Evolutionary conservation across 169 alveolate genomes (phyloP).

Genomic region (Plasmodium falciparum): DNA sequence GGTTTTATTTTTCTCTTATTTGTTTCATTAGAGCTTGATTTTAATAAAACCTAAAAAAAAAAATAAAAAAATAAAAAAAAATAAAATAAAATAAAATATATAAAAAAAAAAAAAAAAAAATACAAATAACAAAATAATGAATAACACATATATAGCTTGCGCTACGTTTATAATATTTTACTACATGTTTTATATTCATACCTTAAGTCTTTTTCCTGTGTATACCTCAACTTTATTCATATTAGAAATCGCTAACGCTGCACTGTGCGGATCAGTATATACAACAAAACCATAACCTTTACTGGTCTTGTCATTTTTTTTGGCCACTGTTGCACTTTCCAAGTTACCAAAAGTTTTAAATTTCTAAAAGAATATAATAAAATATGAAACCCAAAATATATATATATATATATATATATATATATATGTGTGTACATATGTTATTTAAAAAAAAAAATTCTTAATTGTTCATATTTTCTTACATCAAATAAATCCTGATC

Average conservation of each 20-base stretch:
- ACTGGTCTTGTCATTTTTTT: conserved; percentile 74
- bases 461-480: background rate
- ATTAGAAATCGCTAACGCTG: conserved; percentile 89
- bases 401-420: conserved; percentile 1
- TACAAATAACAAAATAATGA: background rate
- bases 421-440: background rate
- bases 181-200: conserved; percentile 1
- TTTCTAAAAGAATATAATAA: conserved; percentile 15
- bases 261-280: conserved; percentile 90
- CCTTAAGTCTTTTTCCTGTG: conserved; percentile 70
- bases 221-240: conserved; percentile 82
- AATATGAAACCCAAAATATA: background rate
- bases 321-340: conserved; percentile 75
- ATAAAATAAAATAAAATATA: background rate
- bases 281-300: conserved; percentile 92
- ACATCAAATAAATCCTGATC: conserved; percentile 86
- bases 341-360: conserved; percentile 70
- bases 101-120: background rate
- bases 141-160: background rate
- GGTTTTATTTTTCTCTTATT: conserved; percentile 70
- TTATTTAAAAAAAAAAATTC: conserved; percentile 1
- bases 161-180: background rate
- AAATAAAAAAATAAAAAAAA: background rate
- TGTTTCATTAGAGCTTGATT: conserved; percentile 57
- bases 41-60: conserved; percentile 51